Conservation (phyloP, 352 stramenopile species). For the Chrysophaeum taylorii region DNA sequence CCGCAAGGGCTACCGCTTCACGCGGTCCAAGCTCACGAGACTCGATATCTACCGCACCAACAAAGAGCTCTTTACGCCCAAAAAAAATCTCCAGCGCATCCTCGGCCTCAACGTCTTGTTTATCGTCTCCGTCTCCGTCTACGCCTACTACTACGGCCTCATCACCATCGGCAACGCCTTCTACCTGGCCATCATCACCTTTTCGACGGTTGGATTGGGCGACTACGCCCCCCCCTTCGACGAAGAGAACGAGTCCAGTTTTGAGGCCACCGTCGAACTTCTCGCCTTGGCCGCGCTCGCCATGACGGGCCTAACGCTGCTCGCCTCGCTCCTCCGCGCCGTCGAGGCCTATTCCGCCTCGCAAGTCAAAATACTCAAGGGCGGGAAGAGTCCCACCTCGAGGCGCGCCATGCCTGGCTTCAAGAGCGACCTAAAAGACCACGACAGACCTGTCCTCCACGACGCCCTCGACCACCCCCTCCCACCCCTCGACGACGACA, state of each 20-base stretch:
- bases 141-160: not conserved
- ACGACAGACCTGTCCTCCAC: too few relatives aligned
- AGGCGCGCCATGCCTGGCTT: too few relatives aligned
- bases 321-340: not conserved
- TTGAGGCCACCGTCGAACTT: not conserved
- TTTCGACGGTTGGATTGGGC: not conserved
- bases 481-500: not conserved
- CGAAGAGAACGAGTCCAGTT: not conserved
- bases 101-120: too few relatives aligned
- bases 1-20: not conserved
- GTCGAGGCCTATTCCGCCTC: not conserved
- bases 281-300: not conserved
- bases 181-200: not conserved
- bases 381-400: too few relatives aligned
- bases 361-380: not conserved
- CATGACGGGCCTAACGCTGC: not conserved
- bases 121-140: not conserved
- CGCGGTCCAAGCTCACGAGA: not conserved
- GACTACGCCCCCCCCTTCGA: not conserved
- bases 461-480: too few relatives aligned
- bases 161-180: conserved; percentile 1
- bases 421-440: too few relatives aligned
- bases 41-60: not conserved
- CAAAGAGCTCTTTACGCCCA: too few relatives aligned
- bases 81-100: too few relatives aligned